Conservation (phyloP, 1,284 basidiomycete genomes). For the Fistulinella cinereoalba region DNA sequence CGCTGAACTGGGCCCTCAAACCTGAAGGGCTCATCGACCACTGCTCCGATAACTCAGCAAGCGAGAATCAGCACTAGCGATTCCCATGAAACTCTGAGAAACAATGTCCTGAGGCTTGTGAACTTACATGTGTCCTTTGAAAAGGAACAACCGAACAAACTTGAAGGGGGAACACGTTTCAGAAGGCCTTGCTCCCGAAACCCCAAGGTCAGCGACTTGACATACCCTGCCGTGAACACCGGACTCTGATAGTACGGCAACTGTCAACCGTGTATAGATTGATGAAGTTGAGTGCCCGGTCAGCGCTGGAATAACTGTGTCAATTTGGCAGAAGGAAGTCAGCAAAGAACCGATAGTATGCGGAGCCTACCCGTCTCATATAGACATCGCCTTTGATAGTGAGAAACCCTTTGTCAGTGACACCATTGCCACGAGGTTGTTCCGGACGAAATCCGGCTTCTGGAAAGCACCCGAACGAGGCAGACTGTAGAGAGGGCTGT, state of each 20-base stretch:
- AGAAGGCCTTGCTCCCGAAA: conserved; percentile 66
- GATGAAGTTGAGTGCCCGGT: neutral
- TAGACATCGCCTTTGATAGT: conserved; percentile 55
- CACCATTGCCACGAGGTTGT: conserved; percentile 54
- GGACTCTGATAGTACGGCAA: conserved; percentile 39
- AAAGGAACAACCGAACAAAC: too few relatives aligned
- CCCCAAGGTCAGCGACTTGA: conserved; percentile 56
- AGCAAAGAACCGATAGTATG: neutral
- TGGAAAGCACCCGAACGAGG: conserved; percentile 60
- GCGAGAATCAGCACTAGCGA: too few relatives aligned
- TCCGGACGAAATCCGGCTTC: conserved; percentile 62
- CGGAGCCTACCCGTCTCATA: conserved; percentile 43
- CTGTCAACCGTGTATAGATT: neutral
- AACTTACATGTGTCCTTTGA: too few relatives aligned
- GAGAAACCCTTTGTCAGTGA: conserved; percentile 46
- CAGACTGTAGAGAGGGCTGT: conserved; percentile 62
- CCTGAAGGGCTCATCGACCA: conserved; percentile 32
- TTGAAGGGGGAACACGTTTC: conserved; percentile 32
- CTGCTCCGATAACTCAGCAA: neutral
- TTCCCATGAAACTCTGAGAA: too few relatives aligned
- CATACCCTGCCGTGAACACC: conserved; percentile 55
- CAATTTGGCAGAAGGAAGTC: too few relatives aligned
- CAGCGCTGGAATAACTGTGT: too few relatives aligned
- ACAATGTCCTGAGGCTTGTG: too few relatives aligned
- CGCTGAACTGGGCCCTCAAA: conserved; percentile 63